phyloP scores from a whole-genome alignment of 2,329 filamentous ascomycete species.

The Stagonosporopsis tanaceti region DNA sequence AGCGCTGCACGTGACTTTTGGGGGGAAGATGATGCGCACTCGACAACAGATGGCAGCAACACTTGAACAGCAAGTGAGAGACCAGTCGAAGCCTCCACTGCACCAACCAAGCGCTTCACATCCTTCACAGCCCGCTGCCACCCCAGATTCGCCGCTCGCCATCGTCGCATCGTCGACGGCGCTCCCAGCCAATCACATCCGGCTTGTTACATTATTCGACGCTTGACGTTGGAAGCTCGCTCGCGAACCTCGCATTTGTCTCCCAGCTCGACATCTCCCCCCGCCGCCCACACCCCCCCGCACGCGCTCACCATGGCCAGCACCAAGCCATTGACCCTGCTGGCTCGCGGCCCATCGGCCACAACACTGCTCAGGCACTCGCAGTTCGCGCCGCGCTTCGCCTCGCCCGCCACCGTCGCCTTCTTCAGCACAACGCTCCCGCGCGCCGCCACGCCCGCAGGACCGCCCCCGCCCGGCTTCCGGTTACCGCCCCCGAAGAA shows the following conservation, averaged over 20 bases:
- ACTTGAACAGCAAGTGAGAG: slow-evolving; percentile 1
- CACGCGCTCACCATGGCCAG: slow-evolving; percentile 55
- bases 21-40: slow-evolving; percentile 3
- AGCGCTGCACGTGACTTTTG: slow-evolving; percentile 10
- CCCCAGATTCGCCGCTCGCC: slow-evolving; percentile 22
- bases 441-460: slow-evolving; percentile 70
- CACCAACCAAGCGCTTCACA: neutral
- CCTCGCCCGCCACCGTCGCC: slow-evolving; percentile 59
- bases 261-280: slow-evolving; percentile 30
- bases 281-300: slow-evolving; percentile 35
- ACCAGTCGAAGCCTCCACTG: neutral
- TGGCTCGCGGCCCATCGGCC: slow-evolving; percentile 56
- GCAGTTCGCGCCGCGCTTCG: slow-evolving; percentile 45
- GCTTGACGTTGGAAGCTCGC: slow-evolving; percentile 31
- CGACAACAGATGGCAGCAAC: slow-evolving; percentile 3
- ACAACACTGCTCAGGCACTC: slow-evolving; percentile 49
- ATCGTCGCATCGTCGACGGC: slow-evolving; percentile 23
- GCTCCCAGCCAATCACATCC: slow-evolving; percentile 44
- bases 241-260: slow-evolving; percentile 31
- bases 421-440: slow-evolving; percentile 71
- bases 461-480: slow-evolving; percentile 82
- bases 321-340: slow-evolving; percentile 57
- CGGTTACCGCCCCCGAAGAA: slow-evolving; percentile 74
- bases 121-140: slow-evolving; percentile 3
- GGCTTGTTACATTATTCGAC: slow-evolving; percentile 30